Conservation (phyloP, 108 stramenopile species). For the Ochromonas danica region DNA sequence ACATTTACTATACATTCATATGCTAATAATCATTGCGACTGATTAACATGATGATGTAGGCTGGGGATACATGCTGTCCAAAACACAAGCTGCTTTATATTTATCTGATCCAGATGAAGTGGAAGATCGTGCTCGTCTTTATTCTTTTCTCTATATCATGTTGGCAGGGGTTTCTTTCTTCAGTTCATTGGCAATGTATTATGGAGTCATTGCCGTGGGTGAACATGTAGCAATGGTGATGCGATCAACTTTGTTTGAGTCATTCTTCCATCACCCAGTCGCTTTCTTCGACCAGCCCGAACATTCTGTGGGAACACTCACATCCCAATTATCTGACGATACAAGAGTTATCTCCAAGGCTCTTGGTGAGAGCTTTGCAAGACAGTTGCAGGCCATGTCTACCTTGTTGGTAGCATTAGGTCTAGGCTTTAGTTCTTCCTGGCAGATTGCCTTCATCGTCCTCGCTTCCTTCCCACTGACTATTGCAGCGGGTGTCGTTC, state of each 20-base stretch:
- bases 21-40: too few species aligned
- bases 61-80: constrained; percentile 30
- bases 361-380: constrained; percentile 66
- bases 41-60: too few species aligned
- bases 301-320: constrained; percentile 62
- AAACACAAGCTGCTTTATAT: constrained; percentile 39
- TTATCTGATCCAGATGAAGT: constrained; percentile 38
- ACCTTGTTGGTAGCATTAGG: constrained; percentile 64
- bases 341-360: constrained; percentile 67
- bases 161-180: constrained; percentile 46
- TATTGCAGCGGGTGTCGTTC: constrained; percentile 66
- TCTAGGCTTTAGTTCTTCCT: constrained; percentile 65
- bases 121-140: constrained; percentile 35
- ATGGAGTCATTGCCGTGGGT: constrained; percentile 50
- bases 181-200: constrained; percentile 45
- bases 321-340: constrained; percentile 75
- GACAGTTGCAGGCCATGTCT: constrained; percentile 58
- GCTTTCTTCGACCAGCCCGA: constrained; percentile 47
- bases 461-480: constrained; percentile 68
- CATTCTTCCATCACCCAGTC: constrained; percentile 47
- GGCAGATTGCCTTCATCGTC: constrained; percentile 75
- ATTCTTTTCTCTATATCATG: constrained; percentile 38
- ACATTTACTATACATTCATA: too few species aligned
- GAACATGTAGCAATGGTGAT: constrained; percentile 42
- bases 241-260: constrained; percentile 42